Conservation (phyloP, 1,139 yeast genomes). For the Debaryomyces udenii region DNA sequence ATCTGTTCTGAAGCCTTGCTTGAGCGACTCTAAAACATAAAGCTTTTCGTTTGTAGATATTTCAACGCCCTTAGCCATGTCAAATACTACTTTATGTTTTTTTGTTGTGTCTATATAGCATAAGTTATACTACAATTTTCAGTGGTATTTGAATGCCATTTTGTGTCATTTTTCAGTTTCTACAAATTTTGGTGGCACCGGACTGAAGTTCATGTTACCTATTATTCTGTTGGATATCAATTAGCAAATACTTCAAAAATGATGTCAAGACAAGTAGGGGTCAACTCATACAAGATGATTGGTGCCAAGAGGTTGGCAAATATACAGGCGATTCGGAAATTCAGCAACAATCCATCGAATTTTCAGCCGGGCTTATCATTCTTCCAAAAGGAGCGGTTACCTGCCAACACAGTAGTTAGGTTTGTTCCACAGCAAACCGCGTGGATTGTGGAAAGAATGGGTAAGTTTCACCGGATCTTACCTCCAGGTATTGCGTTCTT, state of each 20-base stretch:
- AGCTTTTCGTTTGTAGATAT: conserved; percentile 67
- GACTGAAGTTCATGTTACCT: background rate
- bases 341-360: conserved; percentile 10
- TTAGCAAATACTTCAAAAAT: conserved; percentile 1
- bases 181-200: conserved; percentile 9
- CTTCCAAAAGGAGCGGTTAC: conserved; percentile 69
- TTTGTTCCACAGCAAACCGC: conserved; percentile 93
- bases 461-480: conserved; percentile 73
- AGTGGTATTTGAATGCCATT: too few species aligned
- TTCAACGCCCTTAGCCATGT: conserved; percentile 59
- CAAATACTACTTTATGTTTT: background rate
- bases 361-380: conserved; percentile 44
- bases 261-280: conserved; percentile 5
- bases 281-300: conserved; percentile 1
- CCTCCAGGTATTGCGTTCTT: conserved; percentile 79
- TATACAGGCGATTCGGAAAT: conserved; percentile 5
- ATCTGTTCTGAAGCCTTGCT: conserved; percentile 65
- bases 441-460: conserved; percentile 92
- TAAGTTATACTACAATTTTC: conserved; percentile 5
- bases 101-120: background rate
- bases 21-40: conserved; percentile 64
- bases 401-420: conserved; percentile 71
- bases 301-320: conserved; percentile 6
- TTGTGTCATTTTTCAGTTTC: conserved; percentile 6
- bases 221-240: background rate